A percentile compares a stretch with the other conserved stretches of the same genome.
These are phyloP conservation scores for Globisporangium middletonii DNA, from an alignment of 352 stramenopile species.

Conservation along the genomic window DNA sequence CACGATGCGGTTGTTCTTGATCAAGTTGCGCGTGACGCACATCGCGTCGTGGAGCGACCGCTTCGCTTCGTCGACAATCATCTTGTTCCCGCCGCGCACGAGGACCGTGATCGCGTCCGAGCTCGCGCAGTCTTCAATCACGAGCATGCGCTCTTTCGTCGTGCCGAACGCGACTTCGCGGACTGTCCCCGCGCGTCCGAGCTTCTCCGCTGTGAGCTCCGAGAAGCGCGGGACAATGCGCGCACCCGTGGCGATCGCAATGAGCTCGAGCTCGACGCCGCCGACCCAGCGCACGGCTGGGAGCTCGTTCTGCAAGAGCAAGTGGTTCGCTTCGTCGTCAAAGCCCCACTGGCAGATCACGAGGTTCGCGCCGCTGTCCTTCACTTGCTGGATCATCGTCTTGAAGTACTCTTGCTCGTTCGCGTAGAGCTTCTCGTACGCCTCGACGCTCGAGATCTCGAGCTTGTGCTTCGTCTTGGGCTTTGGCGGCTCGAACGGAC, in stretches of 20 bases:
- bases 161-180: slow-evolving; percentile 97
- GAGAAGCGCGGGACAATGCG: slow-evolving; percentile 98
- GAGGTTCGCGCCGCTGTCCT: slow-evolving; percentile 97
- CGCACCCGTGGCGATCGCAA: slow-evolving; percentile 98
- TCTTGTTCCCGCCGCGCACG: slow-evolving; percentile 98
- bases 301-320: slow-evolving; percentile 97
- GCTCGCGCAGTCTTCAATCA: slow-evolving; percentile 98
- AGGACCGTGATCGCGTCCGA: slow-evolving; percentile 98
- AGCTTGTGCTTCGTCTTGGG: slow-evolving; percentile 99
- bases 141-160: slow-evolving; percentile 96
- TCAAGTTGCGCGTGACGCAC: slow-evolving; percentile 99
- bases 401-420: slow-evolving; percentile 99
- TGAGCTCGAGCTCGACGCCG: slow-evolving; percentile 99
- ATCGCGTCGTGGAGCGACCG: slow-evolving; percentile 99
- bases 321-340: slow-evolving; percentile 99
- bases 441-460: slow-evolving; percentile 97
- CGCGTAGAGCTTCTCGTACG: slow-evolving; percentile 95
- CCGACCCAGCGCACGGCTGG: slow-evolving; percentile 98
- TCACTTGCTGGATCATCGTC: slow-evolving; percentile 99
- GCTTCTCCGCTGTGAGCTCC: slow-evolving; percentile 96
- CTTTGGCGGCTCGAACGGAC: slow-evolving; percentile 99
- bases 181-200: slow-evolving; percentile 92
- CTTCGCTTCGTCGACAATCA: slow-evolving; percentile 99
- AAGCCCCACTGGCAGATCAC: slow-evolving; percentile 99
- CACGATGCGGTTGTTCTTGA: slow-evolving; percentile 99